Conservation (phyloP, 108 stramenopile species). For the Phaeodactylum tricornutum region DNA sequence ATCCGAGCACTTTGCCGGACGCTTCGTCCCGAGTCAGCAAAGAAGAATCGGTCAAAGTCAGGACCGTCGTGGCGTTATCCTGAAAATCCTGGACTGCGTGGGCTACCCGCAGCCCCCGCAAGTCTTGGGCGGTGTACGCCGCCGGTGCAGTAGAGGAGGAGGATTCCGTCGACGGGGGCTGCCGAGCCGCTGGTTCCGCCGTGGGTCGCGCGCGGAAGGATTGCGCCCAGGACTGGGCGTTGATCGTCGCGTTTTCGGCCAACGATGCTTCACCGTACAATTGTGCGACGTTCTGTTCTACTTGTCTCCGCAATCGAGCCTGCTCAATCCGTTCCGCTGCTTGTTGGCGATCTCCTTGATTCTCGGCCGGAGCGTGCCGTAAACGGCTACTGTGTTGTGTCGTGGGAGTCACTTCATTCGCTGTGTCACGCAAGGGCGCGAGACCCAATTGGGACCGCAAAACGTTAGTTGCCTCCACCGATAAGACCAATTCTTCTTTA, state of each 20-base stretch:
- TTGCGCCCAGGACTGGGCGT: slow-evolving; percentile 42
- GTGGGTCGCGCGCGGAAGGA: slow-evolving; percentile 30
- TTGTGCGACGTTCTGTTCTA: slow-evolving; percentile 22
- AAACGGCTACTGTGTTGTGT: too few relatives aligned
- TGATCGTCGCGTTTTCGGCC: slow-evolving; percentile 3
- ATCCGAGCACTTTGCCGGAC: slow-evolving; percentile 21
- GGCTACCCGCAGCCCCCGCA: slow-evolving; percentile 58
- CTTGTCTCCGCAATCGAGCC: slow-evolving; percentile 41
- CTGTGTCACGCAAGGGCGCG: slow-evolving; percentile 28
- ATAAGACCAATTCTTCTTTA: slow-evolving; percentile 30
- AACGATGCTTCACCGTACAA: slow-evolving; percentile 19
- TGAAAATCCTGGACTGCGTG: slow-evolving; percentile 47
- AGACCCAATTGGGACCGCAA: slow-evolving; percentile 62
- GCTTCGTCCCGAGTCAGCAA: slow-evolving; percentile 18
- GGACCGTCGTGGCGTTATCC: slow-evolving; percentile 47
- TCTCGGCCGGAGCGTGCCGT: slow-evolving; percentile 47
- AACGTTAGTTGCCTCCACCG: slow-evolving; percentile 71
- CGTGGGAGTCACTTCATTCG: not conserved
- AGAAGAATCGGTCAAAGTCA: slow-evolving; percentile 63
- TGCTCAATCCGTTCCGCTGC: slow-evolving; percentile 43
- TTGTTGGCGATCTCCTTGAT: slow-evolving; percentile 24
- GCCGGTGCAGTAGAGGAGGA: slow-evolving; percentile 4
- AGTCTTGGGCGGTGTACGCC: slow-evolving; percentile 40
- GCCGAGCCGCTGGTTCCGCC: slow-evolving; percentile 7
- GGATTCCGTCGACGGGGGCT: slow-evolving; percentile 22